Percentiles rank a stretch among this genome's conserved stretches.
Conservation (phyloP, 2,329 filamentous ascomycete species). For the Colletotrichum tropicale region DNA sequence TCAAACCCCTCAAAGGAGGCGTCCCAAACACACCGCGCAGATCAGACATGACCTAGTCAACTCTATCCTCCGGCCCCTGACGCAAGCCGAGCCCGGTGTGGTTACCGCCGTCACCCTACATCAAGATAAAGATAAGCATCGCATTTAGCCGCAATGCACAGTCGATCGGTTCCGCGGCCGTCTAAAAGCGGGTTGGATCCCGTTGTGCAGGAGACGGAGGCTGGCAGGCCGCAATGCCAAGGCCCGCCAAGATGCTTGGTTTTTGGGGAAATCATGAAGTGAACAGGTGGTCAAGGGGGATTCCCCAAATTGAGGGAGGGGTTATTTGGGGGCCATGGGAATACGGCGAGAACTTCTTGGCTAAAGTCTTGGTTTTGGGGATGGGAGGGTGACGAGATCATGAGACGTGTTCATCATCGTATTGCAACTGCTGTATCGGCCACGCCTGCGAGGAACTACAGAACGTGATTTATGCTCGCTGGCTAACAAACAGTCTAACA, state of each 20-base stretch:
- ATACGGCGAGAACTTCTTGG: not conserved
- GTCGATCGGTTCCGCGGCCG: not conserved
- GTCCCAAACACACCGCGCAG: not conserved
- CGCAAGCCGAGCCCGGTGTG: not conserved
- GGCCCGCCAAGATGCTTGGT: conserved; percentile 15
- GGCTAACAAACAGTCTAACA: not conserved
- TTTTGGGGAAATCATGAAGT: not conserved
- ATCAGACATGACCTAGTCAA: not conserved
- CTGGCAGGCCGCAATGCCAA: conserved; percentile 11
- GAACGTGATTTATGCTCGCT: not conserved
- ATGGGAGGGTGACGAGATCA: not conserved
- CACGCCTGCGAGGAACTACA: not conserved
- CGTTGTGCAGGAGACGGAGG: not conserved
- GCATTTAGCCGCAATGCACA: not conserved
- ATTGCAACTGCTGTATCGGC: rapidly evolving
- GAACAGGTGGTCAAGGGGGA: not conserved
- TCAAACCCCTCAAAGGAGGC: not conserved
- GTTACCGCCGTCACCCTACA: not conserved
- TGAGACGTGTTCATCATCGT: rapidly evolving
- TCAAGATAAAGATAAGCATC: not conserved
- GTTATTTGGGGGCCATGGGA: not conserved
- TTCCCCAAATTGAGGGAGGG: not conserved
- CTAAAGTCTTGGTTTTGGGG: not conserved
- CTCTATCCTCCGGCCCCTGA: not conserved
- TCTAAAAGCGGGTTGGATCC: not conserved